Base-by-base conservation (phyloP, 345 rosid species). In the Eucalyptus caleyi region DNA sequence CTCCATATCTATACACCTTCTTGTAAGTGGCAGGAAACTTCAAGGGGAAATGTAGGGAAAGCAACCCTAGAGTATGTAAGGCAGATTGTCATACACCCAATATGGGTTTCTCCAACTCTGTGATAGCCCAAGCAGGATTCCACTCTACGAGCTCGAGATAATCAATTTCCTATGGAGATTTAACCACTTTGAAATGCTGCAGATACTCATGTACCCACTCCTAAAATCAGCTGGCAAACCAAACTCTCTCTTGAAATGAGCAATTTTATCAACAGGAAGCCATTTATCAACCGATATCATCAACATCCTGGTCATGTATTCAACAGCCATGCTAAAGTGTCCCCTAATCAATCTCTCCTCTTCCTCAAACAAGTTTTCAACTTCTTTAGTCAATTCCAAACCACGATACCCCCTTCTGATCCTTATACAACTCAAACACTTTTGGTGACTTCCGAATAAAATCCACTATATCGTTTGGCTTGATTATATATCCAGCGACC, bases 321-420 rank as follows among this genome's bases (percentile, higher is more conserved):
- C 99, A 0, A 95, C 98, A 86, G 95, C 95, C 89, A 90, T 95
- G 87, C 92, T 93, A 7, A 93, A 91, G 14, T 95, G 91, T 87
- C 94, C 97, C 89, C 94, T 96, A 26, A 96, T 88, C 82, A 95
- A 88, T 86, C 87, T 92, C 23, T 94, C 95, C 86, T 93, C 95
- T 91, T 96, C 97, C 30, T 94, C 93, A 83, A 95, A 32, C 91
- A 95, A 93, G 19, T 92, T 93, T 82, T 96, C 98, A 6, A 91
- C 95, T 89, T 86, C 94, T 67, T 92, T 91, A 4, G 97, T 94
- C 96, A 96, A 96, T 90, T 37, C 99, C 98, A 92, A 97, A 95
- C 98, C 98, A 95, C 88, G 93, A 86, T 47, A 94, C 90, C 87
- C 97, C 96, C 10, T 96, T 94, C 72, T 93, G 92, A 91, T 96